Base-by-base conservation (phyloP, 305 asterid species). In the Coffea humblotiana region DNA sequence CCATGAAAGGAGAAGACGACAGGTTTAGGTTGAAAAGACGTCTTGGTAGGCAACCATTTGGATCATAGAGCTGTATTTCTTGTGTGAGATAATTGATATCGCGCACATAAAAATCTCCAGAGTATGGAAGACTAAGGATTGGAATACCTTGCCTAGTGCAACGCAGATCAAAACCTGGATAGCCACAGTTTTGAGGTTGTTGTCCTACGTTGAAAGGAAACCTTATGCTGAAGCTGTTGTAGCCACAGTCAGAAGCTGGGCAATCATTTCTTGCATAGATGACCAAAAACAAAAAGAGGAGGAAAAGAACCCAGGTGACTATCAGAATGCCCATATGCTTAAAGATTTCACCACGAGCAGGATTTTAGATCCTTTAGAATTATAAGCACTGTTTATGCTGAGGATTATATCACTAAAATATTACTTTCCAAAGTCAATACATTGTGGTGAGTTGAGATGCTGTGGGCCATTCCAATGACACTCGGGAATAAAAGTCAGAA, bases 31-130 rank as follows among this genome's bases (percentile, higher is more conserved):
- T 52, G 66, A 90, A 25, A 2, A 93, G 89, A 8, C 90, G 82
- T 4, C 76, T 48, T 8, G 95, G 93, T 23, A 90, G 90, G 87
- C 98, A 91, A 29, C 45, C 54, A 12, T 67, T 65, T 16, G 93
- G 86, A 78, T 93, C 97, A 14, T 85, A 83, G 78, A 91, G 88
- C 45, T 58, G 80, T 83, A 93, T 82, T 71, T 89, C 89, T 81
- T 90, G 98, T 49, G 72, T 40, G 11, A 64, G 83, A 60, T 90
- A 93, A 83, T 90, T 72, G 70, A 91, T 88, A 45, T 80, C 67
- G 0, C 95, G 90, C 14, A 92, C 89, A 1, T 14, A 75, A 47
- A 88, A 89, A 60, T 86, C 88, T 12, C 92, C 95, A 0, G 91
- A 88, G 48, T 75, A 8, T 1, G 93, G 90, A 72, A 93, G 90